These are phyloP conservation scores for Durio zibethinus DNA, from an alignment of 345 rosid genomes.

Conservation along the genomic window DNA sequence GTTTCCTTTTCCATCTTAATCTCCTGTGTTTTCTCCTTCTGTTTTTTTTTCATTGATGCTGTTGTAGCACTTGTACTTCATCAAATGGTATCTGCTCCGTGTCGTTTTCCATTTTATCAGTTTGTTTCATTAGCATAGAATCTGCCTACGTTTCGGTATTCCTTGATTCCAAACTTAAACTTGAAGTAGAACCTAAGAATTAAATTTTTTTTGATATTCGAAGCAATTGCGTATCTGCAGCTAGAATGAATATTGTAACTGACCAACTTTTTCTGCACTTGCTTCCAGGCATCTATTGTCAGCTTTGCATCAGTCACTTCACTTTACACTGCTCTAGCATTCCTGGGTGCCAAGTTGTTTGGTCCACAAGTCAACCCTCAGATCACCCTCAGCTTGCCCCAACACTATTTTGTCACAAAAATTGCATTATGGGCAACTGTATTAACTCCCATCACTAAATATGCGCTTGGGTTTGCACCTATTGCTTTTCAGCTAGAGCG, in stretches of 20 bases:
- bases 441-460: conserved; percentile 76
- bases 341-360: conserved; percentile 72
- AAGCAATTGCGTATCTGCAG: not conserved
- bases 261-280: not conserved
- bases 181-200: conserved; percentile 2
- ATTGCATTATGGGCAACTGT: conserved; percentile 78
- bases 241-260: not conserved
- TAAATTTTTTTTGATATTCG: not conserved
- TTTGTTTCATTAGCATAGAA: not conserved
- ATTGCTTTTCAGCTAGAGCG: conserved; percentile 66
- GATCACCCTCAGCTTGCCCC: conserved; percentile 71
- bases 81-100: not conserved
- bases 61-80: not conserved
- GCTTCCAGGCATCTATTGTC: conserved; percentile 55
- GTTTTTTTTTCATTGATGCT: not conserved
- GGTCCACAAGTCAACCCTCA: conserved; percentile 60
- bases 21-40: not conserved
- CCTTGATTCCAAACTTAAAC: not conserved
- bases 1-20: not conserved
- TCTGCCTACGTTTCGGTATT: not conserved
- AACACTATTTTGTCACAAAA: conserved; percentile 50
- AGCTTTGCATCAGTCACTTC: conserved; percentile 58
- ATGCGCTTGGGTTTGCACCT: conserved; percentile 75
- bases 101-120: not conserved
- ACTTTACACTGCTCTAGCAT: conserved; percentile 52